Evolutionary conservation across 2,329 filamentous ascomycete species (phyloP), one percentile per base, ranked within the genome.

Genomic region (Phyllosticta ampelicida): DNA sequence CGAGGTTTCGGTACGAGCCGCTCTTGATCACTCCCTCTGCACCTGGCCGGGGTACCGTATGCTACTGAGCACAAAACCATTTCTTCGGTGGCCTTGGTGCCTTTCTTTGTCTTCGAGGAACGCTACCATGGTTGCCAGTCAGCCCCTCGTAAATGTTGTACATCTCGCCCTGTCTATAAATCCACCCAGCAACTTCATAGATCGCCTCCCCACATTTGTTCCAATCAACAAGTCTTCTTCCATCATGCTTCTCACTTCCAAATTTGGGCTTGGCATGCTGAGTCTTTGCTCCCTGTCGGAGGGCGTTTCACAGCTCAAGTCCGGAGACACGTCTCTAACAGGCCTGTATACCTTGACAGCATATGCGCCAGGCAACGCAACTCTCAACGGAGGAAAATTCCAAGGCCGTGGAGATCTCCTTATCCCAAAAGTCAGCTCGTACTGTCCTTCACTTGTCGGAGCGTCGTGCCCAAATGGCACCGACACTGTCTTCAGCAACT

Each of bases 381-480:
- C 30, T 5, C 55, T 61, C 54, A 61, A 65, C 54, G 64, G 60
- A 9, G 57, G 61, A 5, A 65, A 65, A 54, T 56, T 61, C 10
- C 56, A 65, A 36, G 54, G 61, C 16, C 57, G 60, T 13, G 59
- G 61, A 10, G 55, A 51, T 18, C 60, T 65, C 28, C 63, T 63
- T 54, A 49, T 48, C 36, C 49, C 51, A 9, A 55, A 60, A 28
- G 58, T 60, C 16, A 30, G 26, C 19, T 13, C 20, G 2, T 64
- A 64, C 58, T 65, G 64, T 49, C 63, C 62, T 1, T 56, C 53
- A 5, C 9, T 21, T 10, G 54, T 60, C 18, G 10, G 44, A 11
- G 16, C 26, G 3, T 26, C 18, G 21, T 65, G 64, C 29, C 64
- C 64, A 18, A 65, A 65, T 44, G 64, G 64, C 21, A 64, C 61